Base-by-base conservation (phyloP, 2,329 filamentous ascomycete species). In the Septoria petroselini region DNA sequence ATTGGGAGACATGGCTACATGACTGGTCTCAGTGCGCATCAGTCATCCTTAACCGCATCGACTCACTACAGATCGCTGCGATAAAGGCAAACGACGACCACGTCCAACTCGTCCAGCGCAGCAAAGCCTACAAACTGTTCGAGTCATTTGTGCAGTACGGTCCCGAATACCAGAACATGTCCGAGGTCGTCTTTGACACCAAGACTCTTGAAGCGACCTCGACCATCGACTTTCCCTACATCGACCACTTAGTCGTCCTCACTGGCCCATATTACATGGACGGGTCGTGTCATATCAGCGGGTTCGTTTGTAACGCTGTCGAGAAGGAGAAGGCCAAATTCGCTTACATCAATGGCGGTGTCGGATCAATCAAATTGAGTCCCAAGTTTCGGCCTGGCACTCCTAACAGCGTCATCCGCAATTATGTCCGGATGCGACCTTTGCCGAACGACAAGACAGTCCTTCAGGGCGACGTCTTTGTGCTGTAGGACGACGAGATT, bases 261-360 rank as follows among this genome's bases (percentile, higher is more conserved):
- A 61, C 63, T 23, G 64, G 63, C n/a, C 69, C 71, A 11, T 69
- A 62, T 43, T 65, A 62, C 43, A 65, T 70, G 23, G 70, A 72
- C 44, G 64, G 58, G 23, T 54, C 68, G 1, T 64, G 60, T 11
- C 69, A 71, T 34, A 21, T 71, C 8, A 61, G 62, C 8, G 70
- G 69, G 1, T 72, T 72, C 47, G 59, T 70, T 17, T 62, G 69
- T 54, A 72, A 72, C 50, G 65, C 58, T 2, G 60, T 60, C 23
- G 65, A 68, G 23, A 52, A 49, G 21, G 57, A 65, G 27, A 57
- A 60, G 19, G 52, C 60, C 6, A 61, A 63, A 17, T 57, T 65
- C 12, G 67, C 67, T 0, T 71, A 61, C 45, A 62, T 72, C 40
- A 64, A 63, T 18, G 65, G 70, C 34, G 69, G 69, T 6, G 70